Base-by-base conservation (phyloP, 306 rosid species). In the Ammopiptanthus mongolicus region DNA sequence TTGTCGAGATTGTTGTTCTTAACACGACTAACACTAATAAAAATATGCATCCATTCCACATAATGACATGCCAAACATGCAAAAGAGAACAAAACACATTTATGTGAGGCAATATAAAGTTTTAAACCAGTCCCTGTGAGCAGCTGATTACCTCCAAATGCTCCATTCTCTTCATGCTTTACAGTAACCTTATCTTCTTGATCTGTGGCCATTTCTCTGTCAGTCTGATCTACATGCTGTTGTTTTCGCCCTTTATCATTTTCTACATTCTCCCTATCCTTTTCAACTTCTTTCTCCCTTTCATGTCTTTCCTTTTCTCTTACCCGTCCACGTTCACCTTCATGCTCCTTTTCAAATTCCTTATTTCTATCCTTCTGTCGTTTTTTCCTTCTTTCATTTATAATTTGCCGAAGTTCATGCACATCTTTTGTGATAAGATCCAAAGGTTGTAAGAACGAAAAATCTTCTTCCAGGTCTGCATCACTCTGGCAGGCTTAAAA, bases 401-500 rank as follows among this genome's bases (percentile, higher is more conserved):
- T 80, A 82, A 92, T 79, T 87, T 88, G 90, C 78, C 93, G 76
- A 47, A 95, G 86, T 81, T 95, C 91, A 71, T 84, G 69, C 62
- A 92, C 92, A 87, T 87, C 93, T 82, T 91, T 95, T 22, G 97
- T 92, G 80, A 95, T 91, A 64, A 95, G 95, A 84, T 95, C 99
- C 79, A 92, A 65, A 71, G 99, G 97, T 79, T 87, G 89, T 84
- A 84, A 64, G 83, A 95, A 89, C 3, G 97, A 91, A 85, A 95
- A 95, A 90, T 95, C 97, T 76, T 95, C 99, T 42, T 91, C 99
- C 84, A 86, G 55, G 50, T 88, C 97, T 71, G 88, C 78, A 67
- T 95, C 99, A 87, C 87, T 86, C 99, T 95, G 97, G 86, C 86
- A 87, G 86, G 91, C 88, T 87, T 85, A 87, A 89, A 86, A 80